These are phyloP conservation scores for Endocarpon pusillum DNA, from an alignment of 495 filamentous ascomycete genomes.

Conservation along the genomic window DNA sequence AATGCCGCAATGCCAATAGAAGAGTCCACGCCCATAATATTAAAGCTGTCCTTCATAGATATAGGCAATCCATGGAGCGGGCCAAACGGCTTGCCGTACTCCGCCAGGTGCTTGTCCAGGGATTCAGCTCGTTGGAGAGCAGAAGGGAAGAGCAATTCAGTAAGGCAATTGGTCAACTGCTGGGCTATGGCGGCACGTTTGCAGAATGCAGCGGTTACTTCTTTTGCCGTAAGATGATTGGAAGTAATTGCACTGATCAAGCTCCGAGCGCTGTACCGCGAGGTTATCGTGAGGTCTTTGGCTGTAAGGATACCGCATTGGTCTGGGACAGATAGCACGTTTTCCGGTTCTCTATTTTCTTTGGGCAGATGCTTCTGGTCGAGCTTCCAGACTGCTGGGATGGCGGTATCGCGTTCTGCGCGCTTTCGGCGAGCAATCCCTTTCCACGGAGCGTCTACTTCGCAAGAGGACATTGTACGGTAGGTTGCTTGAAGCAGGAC, in stretches of 20 bases:
- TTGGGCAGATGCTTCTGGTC: slow-evolving; percentile 17
- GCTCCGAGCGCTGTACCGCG: slow-evolving; percentile 33
- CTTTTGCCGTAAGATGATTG: slow-evolving; percentile 30
- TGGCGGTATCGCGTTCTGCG: slow-evolving; percentile 23
- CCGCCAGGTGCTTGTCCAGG: slow-evolving; percentile 36
- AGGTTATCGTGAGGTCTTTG: slow-evolving; percentile 41
- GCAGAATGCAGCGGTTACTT: slow-evolving; percentile 41
- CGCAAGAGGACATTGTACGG: no score
- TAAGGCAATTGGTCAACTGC: slow-evolving; percentile 46
- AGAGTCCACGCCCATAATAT: slow-evolving; percentile 38
- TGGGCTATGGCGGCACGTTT: slow-evolving; percentile 46
- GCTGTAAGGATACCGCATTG: slow-evolving; percentile 32
- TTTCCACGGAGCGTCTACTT: no score
- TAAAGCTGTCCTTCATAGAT: slow-evolving; percentile 49
- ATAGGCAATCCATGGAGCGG: slow-evolving; percentile 54
- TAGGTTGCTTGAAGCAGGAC: no score
- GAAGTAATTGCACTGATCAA: slow-evolving; percentile 29
- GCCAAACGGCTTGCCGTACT: slow-evolving; percentile 33
- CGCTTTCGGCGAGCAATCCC: slow-evolving; percentile 31
- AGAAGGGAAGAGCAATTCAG: slow-evolving; percentile 45
- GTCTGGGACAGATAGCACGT: slow-evolving; percentile 29
- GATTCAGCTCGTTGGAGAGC: slow-evolving; percentile 39
- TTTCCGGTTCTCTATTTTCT: slow-evolving; percentile 3
- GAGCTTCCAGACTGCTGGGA: slow-evolving; percentile 31
- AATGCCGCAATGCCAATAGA: slow-evolving; percentile 41